Percentiles rank a stretch among this genome's conserved stretches.
Evolutionary conservation across 352 stramenopile species (phyloP).

Genomic region (Phytophthora citricola): DNA sequence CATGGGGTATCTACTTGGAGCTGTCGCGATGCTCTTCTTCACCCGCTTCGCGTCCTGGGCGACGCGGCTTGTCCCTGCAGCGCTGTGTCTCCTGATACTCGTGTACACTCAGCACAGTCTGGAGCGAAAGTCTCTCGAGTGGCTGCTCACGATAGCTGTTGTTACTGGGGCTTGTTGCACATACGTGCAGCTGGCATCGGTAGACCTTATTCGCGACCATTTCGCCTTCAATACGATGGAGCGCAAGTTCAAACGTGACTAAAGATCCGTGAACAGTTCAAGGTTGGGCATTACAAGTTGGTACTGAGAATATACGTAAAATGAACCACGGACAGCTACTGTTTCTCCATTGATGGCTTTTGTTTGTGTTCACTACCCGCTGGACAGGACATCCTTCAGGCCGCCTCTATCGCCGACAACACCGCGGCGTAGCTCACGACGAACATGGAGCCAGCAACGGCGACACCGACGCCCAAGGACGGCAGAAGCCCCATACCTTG

Average conservation of each 20-base stretch:
- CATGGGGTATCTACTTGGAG: conserved; percentile 58
- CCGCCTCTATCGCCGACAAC: conserved; percentile 39
- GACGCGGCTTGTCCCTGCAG: conserved; percentile 24
- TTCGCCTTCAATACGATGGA: conserved; percentile 33
- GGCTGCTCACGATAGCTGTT: conserved; percentile 43
- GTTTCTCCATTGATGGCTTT: conserved; percentile 2
- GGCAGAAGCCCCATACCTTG: conserved; percentile 29
- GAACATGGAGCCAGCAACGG: conserved; percentile 41
- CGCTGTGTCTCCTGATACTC: conserved; percentile 36
- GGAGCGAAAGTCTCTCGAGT: conserved; percentile 37
- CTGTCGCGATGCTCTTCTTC: conserved; percentile 49
- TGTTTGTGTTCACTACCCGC: neutral
- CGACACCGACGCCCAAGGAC: conserved; percentile 34
- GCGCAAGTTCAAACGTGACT: conserved; percentile 25
- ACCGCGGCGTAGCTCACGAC: conserved; percentile 51
- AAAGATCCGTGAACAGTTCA: conserved; percentile 36
- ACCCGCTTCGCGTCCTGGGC: conserved; percentile 24
- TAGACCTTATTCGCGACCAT: conserved; percentile 60
- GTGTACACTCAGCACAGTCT: conserved; percentile 28
- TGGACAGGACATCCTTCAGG: conserved; percentile 4
- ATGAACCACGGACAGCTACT: conserved; percentile 1
- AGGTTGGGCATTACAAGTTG: conserved; percentile 1
- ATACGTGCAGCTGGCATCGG: conserved; percentile 61
- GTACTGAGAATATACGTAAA: conserved; percentile 21
- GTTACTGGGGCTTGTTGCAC: conserved; percentile 61